Base-by-base conservation (phyloP, 2,329 filamentous ascomycete species). In the Nemania abortiva region DNA sequence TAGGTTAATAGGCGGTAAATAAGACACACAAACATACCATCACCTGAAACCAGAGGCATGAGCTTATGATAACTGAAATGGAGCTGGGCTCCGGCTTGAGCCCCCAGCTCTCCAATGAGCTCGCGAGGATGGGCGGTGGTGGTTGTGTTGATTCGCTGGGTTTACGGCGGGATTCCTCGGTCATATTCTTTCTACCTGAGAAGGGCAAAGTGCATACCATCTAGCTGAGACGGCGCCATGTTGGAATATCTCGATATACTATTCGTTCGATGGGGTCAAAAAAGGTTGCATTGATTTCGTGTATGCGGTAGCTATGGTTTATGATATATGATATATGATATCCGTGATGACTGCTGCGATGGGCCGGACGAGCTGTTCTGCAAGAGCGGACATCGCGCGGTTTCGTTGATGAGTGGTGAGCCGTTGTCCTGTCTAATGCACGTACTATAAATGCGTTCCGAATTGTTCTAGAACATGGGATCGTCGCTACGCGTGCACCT, bases 1-100 rank as follows among this genome's bases (percentile, higher is more conserved):
- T 18, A 20, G 27, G 50, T 15, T 49, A 34, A 61, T 18, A 20
- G 27, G 50, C 15, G 37, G 29, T 37, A 45, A 15, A 47, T 53
- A 22, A 27, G 27, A 11, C 15, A 13, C 15, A 13, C 11, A 39
- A 10, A 27, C 24, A 39, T 27, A 37, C 31, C 31, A 45, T 6
- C 20, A 29, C 37, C 34, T 42, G 45, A 24, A 29, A 61, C 67
- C 56, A 59, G 56, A 27, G 18, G 27, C 37, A 39, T 37, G 5
- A 22, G 24, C 47, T 58, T 7, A 53, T 29, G n/a, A 7, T n/a
- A 60, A 63, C 67, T 70, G 67, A 70, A 70, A 67, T 54, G 13
- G 18, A 60, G 20, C 20, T 42, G n/a, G 29, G 24, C 57, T 24
- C 50, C 5, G 52, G 5, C 24, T 37, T 24, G 63, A 47, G 4